These are phyloP conservation scores for Hymenoscyphus scutula DNA, from an alignment of 2,329 filamentous ascomycete species.

Conservation along the genomic window DNA sequence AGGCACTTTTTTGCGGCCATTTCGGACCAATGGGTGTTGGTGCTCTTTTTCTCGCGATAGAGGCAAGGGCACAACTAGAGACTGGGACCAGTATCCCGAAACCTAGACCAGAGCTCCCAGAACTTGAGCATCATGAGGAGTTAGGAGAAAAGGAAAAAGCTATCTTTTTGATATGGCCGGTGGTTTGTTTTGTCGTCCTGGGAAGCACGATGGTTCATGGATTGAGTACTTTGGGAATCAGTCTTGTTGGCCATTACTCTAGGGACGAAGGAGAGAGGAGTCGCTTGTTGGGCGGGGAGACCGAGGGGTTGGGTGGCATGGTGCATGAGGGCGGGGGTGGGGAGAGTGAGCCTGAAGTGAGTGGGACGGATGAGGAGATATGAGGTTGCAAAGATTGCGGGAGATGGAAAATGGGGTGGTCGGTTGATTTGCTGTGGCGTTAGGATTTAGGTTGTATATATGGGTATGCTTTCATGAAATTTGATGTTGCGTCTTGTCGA, in stretches of 20 bases:
- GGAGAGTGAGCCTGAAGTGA: slow-evolving; percentile 10
- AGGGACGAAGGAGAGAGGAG: slow-evolving; percentile 46
- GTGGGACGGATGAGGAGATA: slow-evolving; percentile 4
- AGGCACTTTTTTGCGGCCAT: slow-evolving; percentile 54
- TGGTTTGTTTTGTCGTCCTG: slow-evolving; percentile 53
- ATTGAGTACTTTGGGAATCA: slow-evolving; percentile 49
- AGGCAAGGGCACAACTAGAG: slow-evolving; percentile 52
- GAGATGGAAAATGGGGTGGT: no score
- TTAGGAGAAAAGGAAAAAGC: slow-evolving; percentile 38
- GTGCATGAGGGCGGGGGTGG: slow-evolving; percentile 37
- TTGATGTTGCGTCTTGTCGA: no score
- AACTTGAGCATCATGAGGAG: slow-evolving; percentile 1
- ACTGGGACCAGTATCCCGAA: slow-evolving; percentile 46
- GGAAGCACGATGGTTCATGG: slow-evolving; percentile 54
- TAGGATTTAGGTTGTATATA: no score
- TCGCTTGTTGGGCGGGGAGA: slow-evolving; percentile 48
- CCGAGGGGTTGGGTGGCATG: slow-evolving; percentile 50
- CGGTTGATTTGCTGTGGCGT: no score
- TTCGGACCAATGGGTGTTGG: slow-evolving; percentile 58
- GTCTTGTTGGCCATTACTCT: slow-evolving; percentile 46
- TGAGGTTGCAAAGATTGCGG: neutral
- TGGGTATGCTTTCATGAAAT: no score
- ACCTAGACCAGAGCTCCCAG: slow-evolving; percentile 39
- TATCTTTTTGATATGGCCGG: slow-evolving; percentile 50
- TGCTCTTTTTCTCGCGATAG: slow-evolving; percentile 54